These are phyloP conservation scores for Panaeolus papilionaceus DNA, from an alignment of 768 basidiomycete species.

Conservation along the genomic window DNA sequence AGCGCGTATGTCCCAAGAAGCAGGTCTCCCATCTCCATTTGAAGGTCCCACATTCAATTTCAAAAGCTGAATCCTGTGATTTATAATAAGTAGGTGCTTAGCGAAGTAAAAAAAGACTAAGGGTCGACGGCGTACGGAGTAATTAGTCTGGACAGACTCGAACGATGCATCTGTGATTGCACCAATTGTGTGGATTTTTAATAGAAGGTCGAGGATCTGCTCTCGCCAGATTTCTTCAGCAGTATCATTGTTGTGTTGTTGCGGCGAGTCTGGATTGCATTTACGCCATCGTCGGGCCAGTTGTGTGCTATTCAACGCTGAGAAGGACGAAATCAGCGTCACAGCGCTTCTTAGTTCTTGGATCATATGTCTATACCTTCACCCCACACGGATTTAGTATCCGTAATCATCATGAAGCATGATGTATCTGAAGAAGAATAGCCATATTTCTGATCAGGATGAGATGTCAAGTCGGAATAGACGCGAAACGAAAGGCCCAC, in stretches of 20 bases:
- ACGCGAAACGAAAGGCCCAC: conserved; percentile 49
- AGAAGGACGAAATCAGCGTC: conserved; percentile 10
- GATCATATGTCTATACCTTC: conserved; percentile 57
- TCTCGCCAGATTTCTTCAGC: conserved; percentile 72
- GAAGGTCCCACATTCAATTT: conserved; percentile 62
- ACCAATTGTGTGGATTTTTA: conserved; percentile 67
- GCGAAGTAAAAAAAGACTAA: conserved; percentile 9
- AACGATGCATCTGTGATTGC: conserved; percentile 63
- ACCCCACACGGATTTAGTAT: conserved; percentile 76
- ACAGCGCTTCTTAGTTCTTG: conserved; percentile 6
- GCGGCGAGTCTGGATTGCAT: conserved; percentile 52
- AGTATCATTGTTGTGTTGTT: conserved; percentile 34
- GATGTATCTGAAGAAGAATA: conserved; percentile 59
- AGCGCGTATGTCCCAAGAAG: conserved; percentile 64
- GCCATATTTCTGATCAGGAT: conserved; percentile 63
- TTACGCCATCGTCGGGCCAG: conserved; percentile 75
- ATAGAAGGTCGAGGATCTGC: conserved; percentile 57
- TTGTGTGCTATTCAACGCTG: conserved; percentile 61
- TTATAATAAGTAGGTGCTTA: not conserved
- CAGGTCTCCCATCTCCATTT: conserved; percentile 85
- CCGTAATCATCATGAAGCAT: conserved; percentile 71
- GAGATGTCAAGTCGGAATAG: conserved; percentile 14
- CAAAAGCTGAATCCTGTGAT: conserved; percentile 69
- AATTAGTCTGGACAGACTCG: conserved; percentile 61
- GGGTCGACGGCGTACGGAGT: conserved; percentile 41